Evolutionary conservation across 352 stramenopile species (phyloP), one percentile per base, ranked within the genome.

Genomic region (Globisporangium mamillatum): DNA sequence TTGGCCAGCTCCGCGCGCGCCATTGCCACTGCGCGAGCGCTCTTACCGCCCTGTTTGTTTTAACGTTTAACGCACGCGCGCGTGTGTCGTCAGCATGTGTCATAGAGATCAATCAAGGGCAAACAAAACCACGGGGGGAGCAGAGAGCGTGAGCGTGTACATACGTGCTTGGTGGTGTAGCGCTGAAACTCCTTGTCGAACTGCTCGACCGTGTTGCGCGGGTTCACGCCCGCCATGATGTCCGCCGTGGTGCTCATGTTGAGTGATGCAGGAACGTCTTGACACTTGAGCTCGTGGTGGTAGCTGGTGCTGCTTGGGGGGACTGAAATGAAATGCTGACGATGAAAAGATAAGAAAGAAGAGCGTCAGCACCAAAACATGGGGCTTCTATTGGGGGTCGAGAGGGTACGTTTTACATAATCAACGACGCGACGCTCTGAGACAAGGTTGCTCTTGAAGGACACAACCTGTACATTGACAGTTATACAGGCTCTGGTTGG

Each of bases 141-240:
- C 16, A 50, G 16, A 50, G 14, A 20, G 44, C 18, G 18, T 2
- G 7, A 10, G 16, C 4, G n/a, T 18, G 29, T 18, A 50, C 69
- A 41, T 50, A 93, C 86, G 61, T 94, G 84, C 66, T 92, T 92
- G 71, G 80, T 93, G 60, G 87, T 93, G 72, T 95, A 95, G 59
- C 84, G 82, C 71, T 91, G 84, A 71, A 95, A 95, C 74, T 95
- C 88, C 20, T 86, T 77, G 71, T 95, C 88, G 68, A 93, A 95
- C 73, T 94, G 85, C 46, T 94, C 84, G 24, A 81, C 80, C 8
- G 63, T 66, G 74, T 14, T 67, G 65, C 63, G 60, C 67, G 67
- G 56, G 76, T 73, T 66, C 34, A 76, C 62, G 59, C 60, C 25
- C 36, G 71, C 44, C 32, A 70, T 38, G 32, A 56, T 46, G 25